Evolutionary conservation across 768 basidiomycete species (phyloP).

Genomic region (Ramaria sp.): DNA sequence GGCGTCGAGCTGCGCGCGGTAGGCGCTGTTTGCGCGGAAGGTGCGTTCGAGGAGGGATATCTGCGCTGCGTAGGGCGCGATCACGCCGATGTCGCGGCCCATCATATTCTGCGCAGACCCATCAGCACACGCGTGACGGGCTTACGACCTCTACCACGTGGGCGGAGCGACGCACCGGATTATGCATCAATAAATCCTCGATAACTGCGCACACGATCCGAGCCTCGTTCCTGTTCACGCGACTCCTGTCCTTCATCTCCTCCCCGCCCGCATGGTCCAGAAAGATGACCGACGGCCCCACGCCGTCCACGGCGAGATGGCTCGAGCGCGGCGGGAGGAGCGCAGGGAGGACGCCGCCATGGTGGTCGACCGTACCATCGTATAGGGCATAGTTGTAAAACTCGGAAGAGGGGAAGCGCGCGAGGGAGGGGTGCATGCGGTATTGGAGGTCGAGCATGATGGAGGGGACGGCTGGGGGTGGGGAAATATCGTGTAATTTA

Average conservation of each 20-base stretch:
- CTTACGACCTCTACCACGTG: too few relatives aligned
- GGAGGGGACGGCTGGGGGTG: slow-evolving; percentile 69
- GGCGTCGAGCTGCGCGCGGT: slow-evolving; percentile 40
- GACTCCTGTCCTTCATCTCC: slow-evolving; percentile 54
- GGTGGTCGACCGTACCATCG: slow-evolving; percentile 47
- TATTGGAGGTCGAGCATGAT: slow-evolving; percentile 94
- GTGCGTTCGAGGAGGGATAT: slow-evolving; percentile 64
- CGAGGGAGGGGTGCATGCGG: slow-evolving; percentile 89
- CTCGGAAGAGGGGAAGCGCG: slow-evolving; percentile 72
- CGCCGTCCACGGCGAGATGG: slow-evolving; percentile 32
- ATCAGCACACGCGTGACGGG: background rate
- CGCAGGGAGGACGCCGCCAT: slow-evolving; percentile 33
- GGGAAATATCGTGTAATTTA: slow-evolving; percentile 10
- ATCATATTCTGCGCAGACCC: slow-evolving; percentile 32
- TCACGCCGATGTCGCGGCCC: slow-evolving; percentile 80
- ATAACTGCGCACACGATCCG: slow-evolving; percentile 68
- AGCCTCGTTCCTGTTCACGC: slow-evolving; percentile 70
- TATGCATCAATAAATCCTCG: slow-evolving; percentile 69
- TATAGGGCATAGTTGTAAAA: slow-evolving; percentile 66
- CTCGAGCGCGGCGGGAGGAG: slow-evolving; percentile 54
- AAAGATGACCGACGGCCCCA: slow-evolving; percentile 63
- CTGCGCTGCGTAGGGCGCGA: slow-evolving; percentile 87
- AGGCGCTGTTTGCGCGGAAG: slow-evolving; percentile 44
- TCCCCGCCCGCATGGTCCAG: slow-evolving; percentile 72
- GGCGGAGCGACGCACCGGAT: slow-evolving; percentile 40